Percentiles rank a stretch among this genome's conserved stretches.
These are phyloP conservation scores for Monosporascus ibericus DNA, from an alignment of 2,329 filamentous ascomycete species.

Conservation along the genomic window DNA sequence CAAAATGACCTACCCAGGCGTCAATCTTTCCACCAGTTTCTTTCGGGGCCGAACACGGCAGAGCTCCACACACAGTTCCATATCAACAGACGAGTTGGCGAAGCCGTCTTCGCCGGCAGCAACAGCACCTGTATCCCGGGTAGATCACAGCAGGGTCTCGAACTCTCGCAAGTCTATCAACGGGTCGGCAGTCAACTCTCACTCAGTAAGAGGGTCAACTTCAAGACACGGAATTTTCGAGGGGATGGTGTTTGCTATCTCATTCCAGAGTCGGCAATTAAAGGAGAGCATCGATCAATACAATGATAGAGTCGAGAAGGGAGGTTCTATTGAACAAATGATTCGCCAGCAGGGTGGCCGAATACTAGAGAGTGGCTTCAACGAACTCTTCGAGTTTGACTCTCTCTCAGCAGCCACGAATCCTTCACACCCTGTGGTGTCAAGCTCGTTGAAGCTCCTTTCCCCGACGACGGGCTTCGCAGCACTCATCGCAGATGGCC, in stretches of 20 bases:
- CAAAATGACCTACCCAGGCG: constrained; percentile 18
- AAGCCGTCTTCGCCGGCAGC: constrained; percentile 31
- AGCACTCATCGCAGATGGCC: constrained; percentile 77
- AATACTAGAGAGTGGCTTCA: constrained; percentile 70
- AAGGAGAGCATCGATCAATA: constrained; percentile 49
- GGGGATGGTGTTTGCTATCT: constrained; percentile 84
- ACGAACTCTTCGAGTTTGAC: constrained; percentile 63
- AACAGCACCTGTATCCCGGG: constrained; percentile 9
- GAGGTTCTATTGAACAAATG: constrained; percentile 45
- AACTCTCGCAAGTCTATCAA: constrained; percentile 5
- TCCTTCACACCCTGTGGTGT: constrained; percentile 15
- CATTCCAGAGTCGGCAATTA: constrained; percentile 50
- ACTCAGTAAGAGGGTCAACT: neutral
- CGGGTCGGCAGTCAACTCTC: neutral
- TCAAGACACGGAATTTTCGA: constrained; percentile 49
- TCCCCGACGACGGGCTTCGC: constrained; percentile 64
- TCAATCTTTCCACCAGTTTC: constrained; percentile 12
- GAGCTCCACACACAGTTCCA: constrained; percentile 26
- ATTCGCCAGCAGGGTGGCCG: constrained; percentile 68
- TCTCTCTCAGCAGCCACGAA: constrained; percentile 22
- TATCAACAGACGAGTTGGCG: constrained; percentile 44
- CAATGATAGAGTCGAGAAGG: constrained; percentile 31
- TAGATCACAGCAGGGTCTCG: neutral
- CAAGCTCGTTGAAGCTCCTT: constrained; percentile 43
- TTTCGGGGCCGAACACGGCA: constrained; percentile 18